Percentiles rank a stretch among this genome's conserved stretches.
Evolutionary conservation across 2,329 filamentous ascomycete species (phyloP).

Genomic region (Anthostomella pinea): DNA sequence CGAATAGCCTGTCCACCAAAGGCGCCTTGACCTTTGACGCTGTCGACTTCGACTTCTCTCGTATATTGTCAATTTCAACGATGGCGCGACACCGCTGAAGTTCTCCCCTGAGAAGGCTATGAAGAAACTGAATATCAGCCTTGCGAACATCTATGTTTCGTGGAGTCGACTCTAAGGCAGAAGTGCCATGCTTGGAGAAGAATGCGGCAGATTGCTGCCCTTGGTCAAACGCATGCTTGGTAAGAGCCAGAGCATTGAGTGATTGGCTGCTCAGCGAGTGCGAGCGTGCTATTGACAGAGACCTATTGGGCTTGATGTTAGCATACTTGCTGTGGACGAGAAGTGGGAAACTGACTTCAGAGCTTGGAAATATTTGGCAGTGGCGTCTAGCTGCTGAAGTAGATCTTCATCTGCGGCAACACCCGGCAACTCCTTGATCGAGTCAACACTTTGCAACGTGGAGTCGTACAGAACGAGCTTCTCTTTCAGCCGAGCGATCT

Average conservation of each 20-base stretch:
- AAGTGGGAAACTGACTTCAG: conserved; percentile 62
- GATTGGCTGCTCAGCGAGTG: conserved; percentile 71
- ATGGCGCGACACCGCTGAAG: conserved; percentile 81
- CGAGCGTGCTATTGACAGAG: conserved; percentile 79
- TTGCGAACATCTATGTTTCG: conserved; percentile 67
- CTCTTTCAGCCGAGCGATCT: conserved; percentile 78
- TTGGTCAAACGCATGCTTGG: conserved; percentile 67
- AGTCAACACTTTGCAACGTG: conserved; percentile 84
- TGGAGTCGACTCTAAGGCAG: conserved; percentile 42
- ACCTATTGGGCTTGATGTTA: conserved; percentile 47
- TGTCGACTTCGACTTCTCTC: conserved; percentile 42
- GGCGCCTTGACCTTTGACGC: conserved; percentile 50
- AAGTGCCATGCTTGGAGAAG: conserved; percentile 38
- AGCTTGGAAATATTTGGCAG: conserved; percentile 79
- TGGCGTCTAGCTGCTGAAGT: conserved; percentile 73
- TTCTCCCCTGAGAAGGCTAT: conserved; percentile 63
- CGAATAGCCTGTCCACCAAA: conserved; percentile 70
- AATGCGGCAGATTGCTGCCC: conserved; percentile 49
- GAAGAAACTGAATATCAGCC: conserved; percentile 57
- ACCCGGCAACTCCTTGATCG: conserved; percentile 84
- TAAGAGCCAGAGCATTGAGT: conserved; percentile 81
- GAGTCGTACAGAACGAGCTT: conserved; percentile 88
- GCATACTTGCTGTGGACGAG: conserved; percentile 1
- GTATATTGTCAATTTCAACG: conserved; percentile 73
- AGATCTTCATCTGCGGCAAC: conserved; percentile 81